These are phyloP conservation scores for Bjerkandera adusta DNA, from an alignment of 1,284 basidiomycete species.

Conservation along the genomic window DNA sequence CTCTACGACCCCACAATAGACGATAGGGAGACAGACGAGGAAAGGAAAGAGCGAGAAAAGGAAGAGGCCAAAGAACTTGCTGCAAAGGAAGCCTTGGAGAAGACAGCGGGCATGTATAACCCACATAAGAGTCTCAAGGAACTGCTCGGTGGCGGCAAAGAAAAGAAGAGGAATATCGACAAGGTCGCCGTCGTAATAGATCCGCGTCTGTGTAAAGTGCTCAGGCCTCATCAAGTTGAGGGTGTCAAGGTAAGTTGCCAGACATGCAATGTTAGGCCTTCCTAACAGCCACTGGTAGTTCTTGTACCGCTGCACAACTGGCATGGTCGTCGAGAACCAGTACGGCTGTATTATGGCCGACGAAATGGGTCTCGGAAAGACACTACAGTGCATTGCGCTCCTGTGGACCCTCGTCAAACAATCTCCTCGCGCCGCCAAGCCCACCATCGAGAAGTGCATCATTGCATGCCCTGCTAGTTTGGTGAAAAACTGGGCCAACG, in stretches of 20 bases:
- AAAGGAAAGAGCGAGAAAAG: constrained; percentile 66
- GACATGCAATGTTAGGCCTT: constrained; percentile 13
- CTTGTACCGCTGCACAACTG: constrained; percentile 92
- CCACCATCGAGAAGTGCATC: constrained; percentile 95
- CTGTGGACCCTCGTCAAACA: constrained; percentile 98
- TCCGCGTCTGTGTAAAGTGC: constrained; percentile 81
- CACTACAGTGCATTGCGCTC: constrained; percentile 94
- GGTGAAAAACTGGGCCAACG: constrained; percentile 99
- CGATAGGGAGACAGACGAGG: constrained; percentile 84
- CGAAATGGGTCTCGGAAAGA: constrained; percentile 98
- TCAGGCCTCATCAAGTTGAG: constrained; percentile 97
- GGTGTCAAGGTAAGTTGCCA: constrained; percentile 81
- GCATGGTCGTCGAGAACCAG: constrained; percentile 88
- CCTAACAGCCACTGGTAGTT: constrained; percentile 54
- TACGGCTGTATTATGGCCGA: constrained; percentile 99
- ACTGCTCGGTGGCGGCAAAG: constrained; percentile 76
- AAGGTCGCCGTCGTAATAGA: constrained; percentile 98
- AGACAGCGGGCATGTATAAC: constrained; percentile 71
- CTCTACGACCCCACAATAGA: constrained; percentile 97
- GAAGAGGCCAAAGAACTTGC: constrained; percentile 67
- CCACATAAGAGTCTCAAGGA: constrained; percentile 91
- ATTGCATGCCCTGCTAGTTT: constrained; percentile 97
- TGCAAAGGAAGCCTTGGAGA: constrained; percentile 63
- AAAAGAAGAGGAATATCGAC: constrained; percentile 61
- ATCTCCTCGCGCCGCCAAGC: constrained; percentile 84